Evolutionary conservation across 2,329 filamentous ascomycete genomes (phyloP), one percentile per base, ranked within the genome.

Genomic region (Chaetomiaceae sp.): DNA sequence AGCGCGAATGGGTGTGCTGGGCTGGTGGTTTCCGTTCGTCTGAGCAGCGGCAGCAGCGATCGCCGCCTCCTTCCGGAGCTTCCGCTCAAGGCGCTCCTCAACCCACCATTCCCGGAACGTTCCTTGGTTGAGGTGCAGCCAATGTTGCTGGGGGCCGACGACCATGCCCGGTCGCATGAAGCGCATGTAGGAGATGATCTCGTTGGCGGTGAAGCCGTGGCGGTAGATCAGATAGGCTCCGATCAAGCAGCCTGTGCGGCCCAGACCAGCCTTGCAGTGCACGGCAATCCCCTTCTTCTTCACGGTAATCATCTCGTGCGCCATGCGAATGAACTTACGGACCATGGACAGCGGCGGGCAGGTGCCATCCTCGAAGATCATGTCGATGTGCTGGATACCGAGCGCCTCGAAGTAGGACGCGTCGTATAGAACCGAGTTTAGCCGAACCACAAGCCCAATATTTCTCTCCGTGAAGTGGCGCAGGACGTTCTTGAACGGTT

Each of bases 141-240:
- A 98, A 69, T 98, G 93, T 69, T 98, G 93, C 64, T 98, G 93
- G 32, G 93, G 93, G 1, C 93, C 93, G 43, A 98, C 93, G 6
- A 98, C 93, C 93, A 98, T 98, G 43, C 93, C 93, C 0, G 93
- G 93, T 48, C 91, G 80, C 91, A 97, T 97, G 70, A 98, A 98
- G 51, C 91, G 84, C 91, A 98, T 97, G 67, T 90, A 98, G 3
- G 90, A 86, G 64, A 97, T 97, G 60, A 95, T 81, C 69, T 96
- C 91, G 62, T 97, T 95, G 55, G 93, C 93, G 6, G 91, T 97
- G 68, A 97, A 98, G 47, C 88, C 93, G 66, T 97, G 86, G 56
- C 90, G 82, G 73, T 98, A 98, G 63, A 98, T 97, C 51, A 98
- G 76, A 63, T 98, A 98, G 26, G 93, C 93, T 48, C 93, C 93